Conservation (phyloP, 345 rosid species). For the Citrus glauca region DNA sequence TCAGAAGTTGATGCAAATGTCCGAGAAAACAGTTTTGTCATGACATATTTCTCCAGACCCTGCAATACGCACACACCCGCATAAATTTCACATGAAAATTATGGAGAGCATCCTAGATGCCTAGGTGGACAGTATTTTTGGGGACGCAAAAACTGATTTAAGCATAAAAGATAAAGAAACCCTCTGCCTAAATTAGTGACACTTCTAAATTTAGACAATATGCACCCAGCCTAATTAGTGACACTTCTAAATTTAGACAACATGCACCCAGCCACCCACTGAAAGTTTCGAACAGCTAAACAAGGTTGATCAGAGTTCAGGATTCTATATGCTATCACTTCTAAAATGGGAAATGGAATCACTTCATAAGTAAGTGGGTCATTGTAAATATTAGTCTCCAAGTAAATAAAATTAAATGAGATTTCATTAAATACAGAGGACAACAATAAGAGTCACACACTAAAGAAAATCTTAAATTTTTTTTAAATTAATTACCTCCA, state of each 20-base stretch:
- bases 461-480: neutral
- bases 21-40: slow-evolving; percentile 47
- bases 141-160: neutral
- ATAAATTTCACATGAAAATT: neutral
- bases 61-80: slow-evolving; percentile 8
- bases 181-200: neutral
- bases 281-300: neutral
- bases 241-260: neutral
- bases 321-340: neutral
- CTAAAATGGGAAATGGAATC: neutral
- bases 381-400: neutral
- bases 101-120: neutral
- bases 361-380: neutral
- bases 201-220: neutral
- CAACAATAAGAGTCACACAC: neutral
- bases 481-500: slow-evolving; percentile 31
- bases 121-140: neutral
- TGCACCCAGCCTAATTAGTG: neutral
- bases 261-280: neutral
- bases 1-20: slow-evolving; percentile 44
- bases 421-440: neutral
- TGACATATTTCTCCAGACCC: slow-evolving; percentile 63
- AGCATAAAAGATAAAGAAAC: neutral
- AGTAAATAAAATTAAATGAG: neutral
- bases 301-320: neutral